These are phyloP conservation scores for Claviceps pazoutovae DNA, from an alignment of 2,329 filamentous ascomycete genomes.

Conservation along the genomic window DNA sequence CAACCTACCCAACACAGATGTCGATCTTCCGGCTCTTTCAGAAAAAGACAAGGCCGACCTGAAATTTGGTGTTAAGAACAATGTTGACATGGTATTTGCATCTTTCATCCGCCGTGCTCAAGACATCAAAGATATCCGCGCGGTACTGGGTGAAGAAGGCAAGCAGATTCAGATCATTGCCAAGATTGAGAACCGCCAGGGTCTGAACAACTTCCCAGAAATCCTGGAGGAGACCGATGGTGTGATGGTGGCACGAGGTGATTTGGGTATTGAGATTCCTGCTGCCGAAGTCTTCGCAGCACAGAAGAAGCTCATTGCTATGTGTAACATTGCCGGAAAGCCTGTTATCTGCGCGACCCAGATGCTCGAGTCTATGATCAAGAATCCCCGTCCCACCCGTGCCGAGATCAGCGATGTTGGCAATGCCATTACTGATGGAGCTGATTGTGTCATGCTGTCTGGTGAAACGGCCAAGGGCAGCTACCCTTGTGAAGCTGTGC, in stretches of 20 bases:
- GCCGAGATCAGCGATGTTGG: slow-evolving; percentile 98
- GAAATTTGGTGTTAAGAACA: slow-evolving; percentile 93
- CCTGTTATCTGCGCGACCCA: slow-evolving; percentile 97
- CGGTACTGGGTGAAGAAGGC: slow-evolving; percentile 79
- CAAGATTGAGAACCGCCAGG: slow-evolving; percentile 99
- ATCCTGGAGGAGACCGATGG: slow-evolving; percentile 93
- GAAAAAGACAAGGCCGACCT: slow-evolving; percentile 97
- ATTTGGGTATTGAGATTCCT: slow-evolving; percentile 91
- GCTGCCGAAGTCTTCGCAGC: slow-evolving; percentile 97
- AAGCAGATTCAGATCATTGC: slow-evolving; percentile 98
- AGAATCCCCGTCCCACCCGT: slow-evolving; percentile 95
- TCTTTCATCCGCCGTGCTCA: slow-evolving; percentile 93
- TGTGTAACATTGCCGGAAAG: slow-evolving; percentile 99
- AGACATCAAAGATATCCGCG: slow-evolving; percentile 86
- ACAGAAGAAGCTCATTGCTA: slow-evolving; percentile 99
- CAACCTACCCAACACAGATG: slow-evolving; percentile 96
- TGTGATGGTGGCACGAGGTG: slow-evolving; percentile 99
- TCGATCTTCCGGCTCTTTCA: slow-evolving; percentile 90
- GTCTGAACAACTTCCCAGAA: slow-evolving; percentile 98
- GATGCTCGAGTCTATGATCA: slow-evolving; percentile 99
- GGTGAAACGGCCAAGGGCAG: slow-evolving; percentile 97
- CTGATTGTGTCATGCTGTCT: slow-evolving; percentile 99
- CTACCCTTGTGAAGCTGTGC: slow-evolving; percentile 85
- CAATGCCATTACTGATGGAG: slow-evolving; percentile 93
- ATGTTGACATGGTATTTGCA: slow-evolving; percentile 97